Evolutionary conservation across 371 early-diverging fungal species (phyloP), one percentile per base, ranked within the genome.

Genomic region (Lichtheimia corymbifera): DNA sequence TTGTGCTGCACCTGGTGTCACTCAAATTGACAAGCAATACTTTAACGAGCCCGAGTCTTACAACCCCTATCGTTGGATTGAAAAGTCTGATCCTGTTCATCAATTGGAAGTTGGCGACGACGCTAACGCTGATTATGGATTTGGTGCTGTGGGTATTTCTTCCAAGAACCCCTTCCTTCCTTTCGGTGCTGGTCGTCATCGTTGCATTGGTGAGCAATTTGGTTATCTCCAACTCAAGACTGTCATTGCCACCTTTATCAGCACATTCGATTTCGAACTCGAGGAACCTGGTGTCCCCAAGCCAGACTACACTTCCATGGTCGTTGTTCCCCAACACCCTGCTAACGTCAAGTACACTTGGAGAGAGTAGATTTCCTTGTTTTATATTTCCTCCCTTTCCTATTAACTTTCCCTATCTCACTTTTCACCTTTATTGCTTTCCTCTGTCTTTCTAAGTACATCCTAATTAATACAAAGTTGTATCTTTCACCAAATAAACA

Each of bases 121-220:
- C 73, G 90, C 89, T 68, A 85, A 87, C 61, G 77, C 88, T 20
- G 95, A 94, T 66, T 88, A 91, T 77, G 88, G 96, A 62, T 90
- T 91, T 82, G 94, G 96, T 78, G 82, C 88, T 77, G 79, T 94
- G 66, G 88, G 86, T 59, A 82, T 86, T 20, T 85, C 88, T 43
- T 80, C 81, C 49, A 80, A 87, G 63, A 88, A 87, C 59, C 91
- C 94, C 52, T 96, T 90, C 75, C 82, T 98, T 71, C 97, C 98
- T 24, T 98, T 98, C 77, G 98, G 98, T 67, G 98, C 97, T 40
- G 98, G 88, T 52, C 93, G 98, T 67, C 98, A 98, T 84, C 88
- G 98, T 63, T 98, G 98, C 84, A 98, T 98, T 74, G 98, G 98
- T 61, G 97, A 98, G 70, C 83, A 89, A 59, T 98, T 98, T 81